Percentiles rank a stretch among this genome's conserved stretches.
phyloP scores from a whole-genome alignment of 352 stramenopile genomes.

The Phytophthora europaea region DNA sequence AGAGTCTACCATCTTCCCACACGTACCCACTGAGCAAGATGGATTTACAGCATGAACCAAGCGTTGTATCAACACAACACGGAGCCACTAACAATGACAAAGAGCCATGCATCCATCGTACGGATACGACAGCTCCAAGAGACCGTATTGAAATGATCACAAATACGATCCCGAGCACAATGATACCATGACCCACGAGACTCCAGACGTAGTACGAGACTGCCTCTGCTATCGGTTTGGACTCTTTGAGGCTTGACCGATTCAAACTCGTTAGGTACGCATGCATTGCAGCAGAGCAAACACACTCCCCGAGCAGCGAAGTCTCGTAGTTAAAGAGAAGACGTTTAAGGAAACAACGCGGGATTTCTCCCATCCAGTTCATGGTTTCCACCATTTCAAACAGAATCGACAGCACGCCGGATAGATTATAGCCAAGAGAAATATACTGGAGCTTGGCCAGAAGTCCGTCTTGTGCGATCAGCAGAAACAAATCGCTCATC shows the following conservation, averaged over 20 bases:
- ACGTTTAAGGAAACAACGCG: constrained; percentile 11
- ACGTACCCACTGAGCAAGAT: constrained; percentile 17
- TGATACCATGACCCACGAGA: constrained; percentile 12
- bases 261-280: constrained; percentile 22
- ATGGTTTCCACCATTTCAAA: constrained; percentile 18
- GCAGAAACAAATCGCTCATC: constrained; percentile 20
- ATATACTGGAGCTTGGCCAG: constrained; percentile 28
- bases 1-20: constrained; percentile 18
- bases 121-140: constrained; percentile 1
- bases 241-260: constrained; percentile 13
- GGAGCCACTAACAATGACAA: constrained; percentile 6
- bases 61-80: not conserved
- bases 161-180: constrained; percentile 13
- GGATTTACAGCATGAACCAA: constrained; percentile 10
- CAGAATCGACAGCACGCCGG: constrained; percentile 11
- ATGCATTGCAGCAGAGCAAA: constrained; percentile 13
- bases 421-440: constrained; percentile 8
- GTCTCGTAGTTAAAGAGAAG: constrained; percentile 29
- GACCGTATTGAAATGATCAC: constrained; percentile 9
- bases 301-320: constrained; percentile 15
- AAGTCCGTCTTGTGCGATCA: constrained; percentile 21
- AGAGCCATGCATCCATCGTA: not conserved
- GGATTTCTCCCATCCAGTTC: constrained; percentile 9
- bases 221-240: not conserved
- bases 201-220: constrained; percentile 24